These are phyloP conservation scores for Epichloe typhina DNA, from an alignment of 2,329 filamentous ascomycete genomes.

Conservation along the genomic window DNA sequence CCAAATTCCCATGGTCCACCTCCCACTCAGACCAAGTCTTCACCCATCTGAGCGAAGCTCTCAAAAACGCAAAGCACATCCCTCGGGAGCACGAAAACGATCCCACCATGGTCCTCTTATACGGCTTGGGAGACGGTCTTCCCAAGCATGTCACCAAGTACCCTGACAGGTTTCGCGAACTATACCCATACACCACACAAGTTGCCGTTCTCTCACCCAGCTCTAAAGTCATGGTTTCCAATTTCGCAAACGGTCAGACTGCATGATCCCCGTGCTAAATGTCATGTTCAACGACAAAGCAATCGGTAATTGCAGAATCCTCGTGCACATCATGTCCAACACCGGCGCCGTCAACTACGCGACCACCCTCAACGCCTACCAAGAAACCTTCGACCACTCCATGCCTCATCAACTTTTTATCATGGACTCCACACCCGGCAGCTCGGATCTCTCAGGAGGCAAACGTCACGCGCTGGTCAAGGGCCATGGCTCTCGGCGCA, in stretches of 20 bases:
- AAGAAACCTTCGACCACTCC: conserved; percentile 19
- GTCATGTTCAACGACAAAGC: conserved; percentile 17
- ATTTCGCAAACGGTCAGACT: conserved; percentile 29
- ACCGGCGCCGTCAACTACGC: conserved; percentile 42
- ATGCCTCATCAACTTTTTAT: conserved; percentile 36
- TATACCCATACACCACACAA: conserved; percentile 37
- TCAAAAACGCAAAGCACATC: conserved; percentile 5
- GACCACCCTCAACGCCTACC: conserved; percentile 34
- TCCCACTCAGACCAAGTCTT: too few species aligned
- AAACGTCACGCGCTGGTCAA: conserved; percentile 38
- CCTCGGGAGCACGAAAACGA: conserved; percentile 10
- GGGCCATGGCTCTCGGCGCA: conserved; percentile 38
- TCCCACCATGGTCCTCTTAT: conserved; percentile 37
- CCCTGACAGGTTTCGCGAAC: conserved; percentile 33
- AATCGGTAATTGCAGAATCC: conserved; percentile 19
- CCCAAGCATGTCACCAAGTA: conserved; percentile 45
- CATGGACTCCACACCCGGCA: conserved; percentile 41
- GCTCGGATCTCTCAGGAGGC: conserved; percentile 24
- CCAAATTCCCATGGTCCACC: too few species aligned
- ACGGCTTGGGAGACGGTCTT: conserved; percentile 43
- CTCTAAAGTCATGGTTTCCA: conserved; percentile 30
- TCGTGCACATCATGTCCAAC: conserved; percentile 45
- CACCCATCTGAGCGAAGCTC: too few species aligned
- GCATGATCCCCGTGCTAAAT: conserved; percentile 33
- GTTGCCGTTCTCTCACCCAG: conserved; percentile 39